Conservation (phyloP, 768 basidiomycete genomes). For the Boletus fagicola region DNA sequence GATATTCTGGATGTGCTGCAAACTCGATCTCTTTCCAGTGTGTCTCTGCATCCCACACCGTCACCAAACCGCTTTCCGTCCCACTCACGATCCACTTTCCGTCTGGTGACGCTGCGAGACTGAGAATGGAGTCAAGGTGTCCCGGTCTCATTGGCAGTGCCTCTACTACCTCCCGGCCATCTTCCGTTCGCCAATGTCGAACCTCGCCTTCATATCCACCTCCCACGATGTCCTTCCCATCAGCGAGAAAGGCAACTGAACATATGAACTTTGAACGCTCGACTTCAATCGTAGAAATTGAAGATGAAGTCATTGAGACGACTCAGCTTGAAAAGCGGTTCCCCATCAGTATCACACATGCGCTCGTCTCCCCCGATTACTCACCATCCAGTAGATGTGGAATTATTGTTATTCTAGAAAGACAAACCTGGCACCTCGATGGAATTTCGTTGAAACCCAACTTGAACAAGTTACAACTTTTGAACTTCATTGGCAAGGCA, state of each 20-base stretch:
- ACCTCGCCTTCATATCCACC: constrained; percentile 4
- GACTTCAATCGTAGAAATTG: neutral
- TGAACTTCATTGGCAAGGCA: no score
- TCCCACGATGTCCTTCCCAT: constrained; percentile 5
- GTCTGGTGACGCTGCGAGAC: neutral
- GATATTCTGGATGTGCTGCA: neutral
- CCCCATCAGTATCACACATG: neutral
- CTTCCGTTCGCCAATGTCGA: constrained; percentile 4
- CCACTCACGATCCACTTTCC: constrained; percentile 11
- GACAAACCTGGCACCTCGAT: no score
- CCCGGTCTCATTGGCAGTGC: neutral
- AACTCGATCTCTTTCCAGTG: constrained; percentile 1
- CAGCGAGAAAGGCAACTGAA: constrained; percentile 8
- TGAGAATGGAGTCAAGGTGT: neutral
- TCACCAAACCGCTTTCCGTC: neutral
- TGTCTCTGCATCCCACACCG: constrained; percentile 1
- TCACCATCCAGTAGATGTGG: neutral
- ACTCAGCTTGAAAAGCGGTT: neutral
- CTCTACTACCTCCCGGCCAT: constrained; percentile 7
- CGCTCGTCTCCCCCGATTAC: neutral
- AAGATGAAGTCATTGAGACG: neutral
- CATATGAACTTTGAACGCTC: neutral
- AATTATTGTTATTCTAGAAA: neutral
- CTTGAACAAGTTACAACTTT: no score
- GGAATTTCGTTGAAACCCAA: no score